phyloP scores from a whole-genome alignment of 768 basidiomycete species.

The Fibroporia radiculosa region DNA sequence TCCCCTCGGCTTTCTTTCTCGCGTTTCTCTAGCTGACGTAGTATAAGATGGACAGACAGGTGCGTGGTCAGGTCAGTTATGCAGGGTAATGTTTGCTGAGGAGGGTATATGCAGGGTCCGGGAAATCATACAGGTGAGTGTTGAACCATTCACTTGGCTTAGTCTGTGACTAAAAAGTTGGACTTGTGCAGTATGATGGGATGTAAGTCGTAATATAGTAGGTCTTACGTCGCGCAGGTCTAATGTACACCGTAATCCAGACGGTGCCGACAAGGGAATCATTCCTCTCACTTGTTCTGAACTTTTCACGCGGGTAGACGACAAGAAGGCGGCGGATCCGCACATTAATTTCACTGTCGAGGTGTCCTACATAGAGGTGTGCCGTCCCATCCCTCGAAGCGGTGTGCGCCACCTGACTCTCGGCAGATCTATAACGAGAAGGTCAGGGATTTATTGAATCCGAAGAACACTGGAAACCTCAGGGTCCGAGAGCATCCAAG shows the following conservation, averaged over 20 bases:
- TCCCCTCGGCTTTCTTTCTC: slow-evolving; percentile 17
- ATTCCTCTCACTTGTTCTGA: slow-evolving; percentile 94
- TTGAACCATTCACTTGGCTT: not conserved
- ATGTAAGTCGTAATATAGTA: slow-evolving; percentile 46
- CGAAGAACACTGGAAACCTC: slow-evolving; percentile 92
- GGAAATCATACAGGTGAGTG: slow-evolving; percentile 83
- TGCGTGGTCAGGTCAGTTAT: slow-evolving; percentile 29
- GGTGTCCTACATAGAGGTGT: slow-evolving; percentile 95
- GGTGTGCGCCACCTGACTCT: not conserved
- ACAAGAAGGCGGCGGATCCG: slow-evolving; percentile 53
- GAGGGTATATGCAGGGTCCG: slow-evolving; percentile 51
- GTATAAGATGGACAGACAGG: slow-evolving; percentile 74
- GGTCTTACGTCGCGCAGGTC: not conserved
- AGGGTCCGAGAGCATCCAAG: slow-evolving; percentile 96
- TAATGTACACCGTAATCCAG: slow-evolving; percentile 29
- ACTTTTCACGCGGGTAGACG: slow-evolving; percentile 76
- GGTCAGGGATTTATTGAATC: slow-evolving; percentile 94
- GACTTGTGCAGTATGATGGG: slow-evolving; percentile 79
- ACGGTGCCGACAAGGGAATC: slow-evolving; percentile 94
- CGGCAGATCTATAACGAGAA: slow-evolving; percentile 91
- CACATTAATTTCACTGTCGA: slow-evolving; percentile 85
- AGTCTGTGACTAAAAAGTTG: slow-evolving; percentile 1
- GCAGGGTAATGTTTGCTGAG: not conserved
- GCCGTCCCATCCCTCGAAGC: slow-evolving; percentile 10
- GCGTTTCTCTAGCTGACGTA: slow-evolving; percentile 8